Evolutionary conservation across 2,329 filamentous ascomycete genomes (phyloP), one percentile per base, ranked within the genome.

Genomic region (Meredithiella fracta): DNA sequence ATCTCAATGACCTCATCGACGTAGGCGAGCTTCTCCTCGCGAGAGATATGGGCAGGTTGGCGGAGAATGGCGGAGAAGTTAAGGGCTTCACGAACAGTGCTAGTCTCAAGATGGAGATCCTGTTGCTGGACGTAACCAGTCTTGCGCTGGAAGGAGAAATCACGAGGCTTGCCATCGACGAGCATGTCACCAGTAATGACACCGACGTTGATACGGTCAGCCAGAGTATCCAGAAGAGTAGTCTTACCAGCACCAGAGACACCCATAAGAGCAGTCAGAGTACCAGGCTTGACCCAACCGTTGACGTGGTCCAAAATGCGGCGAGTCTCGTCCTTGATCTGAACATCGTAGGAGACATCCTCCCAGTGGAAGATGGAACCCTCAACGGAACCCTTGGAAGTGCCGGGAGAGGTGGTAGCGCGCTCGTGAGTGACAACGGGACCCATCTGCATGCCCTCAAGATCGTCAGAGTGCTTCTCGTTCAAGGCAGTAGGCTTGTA

Each of bases 1-100:
- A 96, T 77, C 69, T 85, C 86, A 65, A 97, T 94, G 8, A 95
- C 86, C 65, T 94, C 85, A 51, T 92, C 83, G 20, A 94, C 89
- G 61, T 95, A 95, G 3, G 80, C 84, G 4, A 91, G 69, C 72
- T 95, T 95, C 65, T 95, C 89, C 23, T 77, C 70, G 9, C 74
- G 76, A 2, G 85, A 73, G n/a, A 86, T 77, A 54, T 83, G 73
- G 51, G 79, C 80, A 0, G 90, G 88, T 64, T 95, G 90, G 59
- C 90, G 85, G 42, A 96, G 81, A 6, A 91, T 67, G 22, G 90
- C 90, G 63, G 83, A 89, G 69, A 96, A 96, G 63, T 80, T 80
- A 34, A 97, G 75, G 7, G 89, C 88, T 68, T 96, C 90, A 59
- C 90, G 82, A 40, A 95, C 89, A 0, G 90, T 95, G 0, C 83